Evolutionary conservation across 2,329 filamentous ascomycete species (phyloP), one percentile per base, ranked within the genome.

Genomic region (Zalaria sp.): DNA sequence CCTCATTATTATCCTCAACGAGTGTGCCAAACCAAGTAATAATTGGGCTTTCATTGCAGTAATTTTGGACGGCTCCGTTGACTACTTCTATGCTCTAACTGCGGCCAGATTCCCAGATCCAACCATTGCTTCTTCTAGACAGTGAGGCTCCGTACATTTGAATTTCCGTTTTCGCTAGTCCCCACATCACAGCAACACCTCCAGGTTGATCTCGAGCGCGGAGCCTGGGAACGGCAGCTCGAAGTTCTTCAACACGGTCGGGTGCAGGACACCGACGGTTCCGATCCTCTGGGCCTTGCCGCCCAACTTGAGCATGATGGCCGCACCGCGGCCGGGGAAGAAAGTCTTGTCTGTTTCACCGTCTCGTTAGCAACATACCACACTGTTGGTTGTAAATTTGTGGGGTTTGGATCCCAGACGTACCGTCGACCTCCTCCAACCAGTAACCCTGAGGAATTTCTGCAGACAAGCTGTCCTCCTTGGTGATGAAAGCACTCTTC

Each of bases 161-260:
- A 18, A 18, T 18, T 18, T 18, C 18, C 18, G 18, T 18, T 18
- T 18, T 18, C 18, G 18, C 18, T 18, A 18, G 18, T 18, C 18
- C 18, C 18, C 18, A 18, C 18, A 18, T 18, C 18, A 94, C 66
- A 95, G 70, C 73, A 98, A 93, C 51, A 83, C 77, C 65, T 96
- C 89, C 28, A 96, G 75, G 64, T 96, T 94, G 59, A 98, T 75
- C 69, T 98, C 91, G 51, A 98, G 66, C 35, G 85, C 87, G 66
- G 87, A 95, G 53, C 93, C 87, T 35, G 91, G 89, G 69, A 88
- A 89, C 74, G 77, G 85, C 57, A 95, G 71, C 54, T 93, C 88
- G 63, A 91, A 95, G 56, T 93, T 91, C 60, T 94, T 86, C 55
- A 96, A 68, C 49, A 96, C 91, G 4, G 78, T 81, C 35, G 91